Evolutionary conservation across 1,139 yeast genomes (phyloP).

Genomic region (Yamadazyma dendronema): DNA sequence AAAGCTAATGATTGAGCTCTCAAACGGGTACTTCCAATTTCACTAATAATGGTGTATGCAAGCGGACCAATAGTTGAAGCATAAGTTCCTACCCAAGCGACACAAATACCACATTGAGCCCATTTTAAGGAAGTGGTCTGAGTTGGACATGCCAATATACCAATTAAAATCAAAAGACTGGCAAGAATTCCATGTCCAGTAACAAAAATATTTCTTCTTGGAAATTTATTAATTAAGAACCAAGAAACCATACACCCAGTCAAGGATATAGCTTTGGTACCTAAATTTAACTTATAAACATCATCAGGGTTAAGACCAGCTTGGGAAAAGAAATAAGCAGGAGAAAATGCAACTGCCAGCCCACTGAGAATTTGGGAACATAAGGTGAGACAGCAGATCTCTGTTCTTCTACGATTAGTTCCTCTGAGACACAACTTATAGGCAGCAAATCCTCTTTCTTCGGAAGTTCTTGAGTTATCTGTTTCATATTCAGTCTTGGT

Average conservation of each 20-base stretch:
- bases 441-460: constrained; percentile 1
- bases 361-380: constrained; percentile 23
- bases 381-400: constrained; percentile 21
- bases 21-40: constrained; percentile 20
- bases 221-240: constrained; percentile 18
- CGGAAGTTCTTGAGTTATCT: constrained; percentile 17
- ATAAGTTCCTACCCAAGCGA: constrained; percentile 21
- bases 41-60: constrained; percentile 20
- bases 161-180: constrained; percentile 20
- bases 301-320: constrained; percentile 19
- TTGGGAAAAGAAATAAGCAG: constrained; percentile 22
- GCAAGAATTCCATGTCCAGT: constrained; percentile 20
- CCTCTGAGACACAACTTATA: constrained; percentile 20
- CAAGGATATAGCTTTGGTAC: constrained; percentile 24
- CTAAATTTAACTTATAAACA: constrained; percentile 24
- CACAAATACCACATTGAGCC: constrained; percentile 19
- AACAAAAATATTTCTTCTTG: constrained; percentile 22
- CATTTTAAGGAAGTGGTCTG: constrained; percentile 14
- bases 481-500: constrained; percentile 18
- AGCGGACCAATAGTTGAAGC: constrained; percentile 21
- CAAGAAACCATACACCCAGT: constrained; percentile 17
- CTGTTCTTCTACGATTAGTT: constrained; percentile 22
- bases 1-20: constrained; percentile 22
- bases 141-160: constrained; percentile 25
- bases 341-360: constrained; percentile 20